These are phyloP conservation scores for Aquilaria sinensis DNA, from an alignment of 345 rosid species.

Conservation along the genomic window DNA sequence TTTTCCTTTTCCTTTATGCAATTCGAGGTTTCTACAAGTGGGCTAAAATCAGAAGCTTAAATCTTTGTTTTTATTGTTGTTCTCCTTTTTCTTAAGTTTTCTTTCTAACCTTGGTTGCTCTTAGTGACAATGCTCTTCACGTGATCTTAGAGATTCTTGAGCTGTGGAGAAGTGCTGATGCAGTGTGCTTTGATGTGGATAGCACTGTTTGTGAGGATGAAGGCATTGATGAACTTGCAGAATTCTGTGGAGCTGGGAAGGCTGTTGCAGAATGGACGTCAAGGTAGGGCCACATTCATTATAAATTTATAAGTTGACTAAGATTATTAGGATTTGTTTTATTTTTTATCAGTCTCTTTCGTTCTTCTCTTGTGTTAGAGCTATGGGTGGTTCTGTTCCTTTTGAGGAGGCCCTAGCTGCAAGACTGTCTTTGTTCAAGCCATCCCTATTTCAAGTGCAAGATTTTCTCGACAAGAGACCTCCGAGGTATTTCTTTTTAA, in stretches of 20 bases:
- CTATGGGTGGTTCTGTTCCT: conserved; percentile 96
- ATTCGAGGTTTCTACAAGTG: too few species aligned
- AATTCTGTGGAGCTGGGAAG: conserved; percentile 95
- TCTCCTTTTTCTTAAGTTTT: too few species aligned
- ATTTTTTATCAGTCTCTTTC: too few species aligned
- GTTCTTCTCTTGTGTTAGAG: conserved; percentile 31
- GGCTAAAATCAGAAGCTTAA: too few species aligned
- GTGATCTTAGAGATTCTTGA: conserved; percentile 51
- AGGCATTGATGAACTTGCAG: conserved; percentile 98
- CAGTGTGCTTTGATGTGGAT: conserved; percentile 97
- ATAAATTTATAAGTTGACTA: conserved; percentile 6
- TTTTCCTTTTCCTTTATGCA: too few species aligned
- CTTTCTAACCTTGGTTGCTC: background rate
- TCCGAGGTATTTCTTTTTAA: conserved; percentile 41
- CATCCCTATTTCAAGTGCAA: conserved; percentile 69
- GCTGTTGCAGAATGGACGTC: conserved; percentile 98
- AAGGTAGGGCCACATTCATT: conserved; percentile 38
- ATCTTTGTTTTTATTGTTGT: too few species aligned
- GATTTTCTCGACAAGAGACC: conserved; percentile 74
- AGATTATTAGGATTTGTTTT: background rate
- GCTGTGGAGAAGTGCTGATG: conserved; percentile 71
- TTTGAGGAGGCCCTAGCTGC: conserved; percentile 95
- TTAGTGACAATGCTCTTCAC: conserved; percentile 20
- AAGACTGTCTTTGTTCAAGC: conserved; percentile 77
- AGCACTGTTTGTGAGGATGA: conserved; percentile 95